phyloP scores from a whole-genome alignment of 768 basidiomycete genomes.

The Paxillus ammoniavirescens region DNA sequence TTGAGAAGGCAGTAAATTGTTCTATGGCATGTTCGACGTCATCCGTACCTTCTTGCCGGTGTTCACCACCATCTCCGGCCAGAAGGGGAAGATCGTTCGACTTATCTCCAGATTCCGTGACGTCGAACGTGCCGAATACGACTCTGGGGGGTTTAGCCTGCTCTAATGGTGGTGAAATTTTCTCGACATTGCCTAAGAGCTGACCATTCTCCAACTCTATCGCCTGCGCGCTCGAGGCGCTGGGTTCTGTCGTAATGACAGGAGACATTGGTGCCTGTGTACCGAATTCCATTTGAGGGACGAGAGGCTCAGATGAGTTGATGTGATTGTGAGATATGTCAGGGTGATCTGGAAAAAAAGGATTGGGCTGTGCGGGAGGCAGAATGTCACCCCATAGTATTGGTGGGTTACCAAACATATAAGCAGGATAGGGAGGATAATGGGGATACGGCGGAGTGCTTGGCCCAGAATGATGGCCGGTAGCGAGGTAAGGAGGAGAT shows the following conservation, averaged over 20 bases:
- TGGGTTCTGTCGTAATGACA: conserved; percentile 11
- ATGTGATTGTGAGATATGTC: conserved; percentile 5
- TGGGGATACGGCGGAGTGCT: conserved; percentile 35
- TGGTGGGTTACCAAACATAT: conserved; percentile 36
- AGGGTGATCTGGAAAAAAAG: conserved; percentile 19
- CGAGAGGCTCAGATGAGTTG: conserved; percentile 13
- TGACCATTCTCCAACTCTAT: conserved; percentile 5
- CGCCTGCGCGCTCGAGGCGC: conserved; percentile 1
- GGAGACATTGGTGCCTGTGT: conserved; percentile 9
- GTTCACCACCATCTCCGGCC: background rate
- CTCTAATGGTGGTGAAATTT: background rate
- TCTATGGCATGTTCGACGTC: conserved; percentile 22
- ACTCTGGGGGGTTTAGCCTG: conserved; percentile 27
- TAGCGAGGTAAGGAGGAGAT: conserved; percentile 23
- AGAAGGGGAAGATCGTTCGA: background rate
- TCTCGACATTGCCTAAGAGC: background rate
- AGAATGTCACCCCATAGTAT: conserved; percentile 36
- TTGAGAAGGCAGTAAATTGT: conserved; percentile 39
- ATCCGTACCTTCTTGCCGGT: conserved; percentile 9
- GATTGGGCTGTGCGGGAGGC: conserved; percentile 9
- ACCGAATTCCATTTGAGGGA: conserved; percentile 14
- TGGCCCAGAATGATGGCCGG: conserved; percentile 23
- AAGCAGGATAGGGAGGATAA: conserved; percentile 34
- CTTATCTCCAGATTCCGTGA: conserved; percentile 21
- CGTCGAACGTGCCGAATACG: conserved; percentile 52